Base-by-base conservation (phyloP, 2,329 filamentous ascomycete genomes). In the Lecanicillium sp. region DNA sequence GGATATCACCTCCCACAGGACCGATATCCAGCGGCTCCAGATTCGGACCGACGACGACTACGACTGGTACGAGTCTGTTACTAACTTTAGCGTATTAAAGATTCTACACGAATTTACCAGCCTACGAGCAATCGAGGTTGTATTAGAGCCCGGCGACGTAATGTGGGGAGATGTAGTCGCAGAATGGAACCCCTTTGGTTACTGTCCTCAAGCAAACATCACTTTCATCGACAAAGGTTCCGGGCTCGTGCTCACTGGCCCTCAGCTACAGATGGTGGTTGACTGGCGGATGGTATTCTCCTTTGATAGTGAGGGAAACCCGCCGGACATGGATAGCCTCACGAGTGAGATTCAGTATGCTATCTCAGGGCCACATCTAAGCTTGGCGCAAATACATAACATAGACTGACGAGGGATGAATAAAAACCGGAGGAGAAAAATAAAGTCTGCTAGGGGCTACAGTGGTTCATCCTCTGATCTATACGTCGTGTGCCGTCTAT, bases 1-100 rank as follows among this genome's bases (percentile, higher is more conserved):
- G 20, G 34, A 40, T 28, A 32, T 43, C 20, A 33, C 22, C 33
- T 36, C 37, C 5, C 33, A 37, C 17, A 37, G 37, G 16, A 29
- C 32, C 20, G 33, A 43, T 9, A 20, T 43, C 19, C 37, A 40
- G 17, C 37, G 41, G 22, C 41, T 43, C 5, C 15, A 28, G 18
- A 40, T 43, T 14, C 41, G 34, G 9, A 36, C 41, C 18, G 33
- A 40, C 25, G 41, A 43, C 18, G 29, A 43, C 33, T 20, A 19
- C 7, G 37, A 43, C 28, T 43, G 28, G 37, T 40, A 40, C 30
- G 33, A 43, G 17, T 25, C 28, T 32, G 37, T 28, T 9, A 43
- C 25, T 20, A 36, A 28, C 5, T 31, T 20, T 19, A 25, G 19
- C 11, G 41, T n/a, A 9, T 33, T 40, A 13, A 17, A 33, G 3